Evolutionary conservation across 192 early-diverging fungal species (phyloP), one percentile per base, ranked within the genome.

Genomic region (Coemansia sp.): DNA sequence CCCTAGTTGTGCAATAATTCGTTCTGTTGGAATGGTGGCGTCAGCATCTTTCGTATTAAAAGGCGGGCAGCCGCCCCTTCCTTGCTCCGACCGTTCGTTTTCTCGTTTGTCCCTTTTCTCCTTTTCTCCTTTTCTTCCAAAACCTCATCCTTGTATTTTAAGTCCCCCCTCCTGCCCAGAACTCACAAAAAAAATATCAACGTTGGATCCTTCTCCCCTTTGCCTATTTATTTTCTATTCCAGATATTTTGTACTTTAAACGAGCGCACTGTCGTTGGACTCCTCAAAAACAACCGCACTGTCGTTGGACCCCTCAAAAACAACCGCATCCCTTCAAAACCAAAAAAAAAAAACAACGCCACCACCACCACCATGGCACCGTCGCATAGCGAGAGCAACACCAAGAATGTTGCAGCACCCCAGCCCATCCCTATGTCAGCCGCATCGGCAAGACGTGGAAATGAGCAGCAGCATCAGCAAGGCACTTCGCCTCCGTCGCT

Each of bases 381-480:
- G 25, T 49, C 42, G 25, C 45, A 25, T 32, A 49, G 40, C 35
- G 22, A 52, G 22, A 61, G 33, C 17, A 35, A 62, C 64, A 45
- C 56, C 53, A 66, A 62, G 32, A 25, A n/a, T 32, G 60, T 60
- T 5, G 63, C 59, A 5, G 71, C 56, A 23, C 71, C 71, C 22
- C 71, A 74, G 49, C 71, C 72, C 41, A 74, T 74, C 23, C 72
- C 72, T n/a, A 38, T 36, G 9, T 20, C 62, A 8, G 59, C 56
- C 10, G 19, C 50, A 5, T 25, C 45, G 9, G 11, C 13, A 11
- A 45, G 32, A 40, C 55, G 9, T 10, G 32, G 46, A 60, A 45
- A 15, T 9, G 43, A 34, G 15, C 62, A 19, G 36, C 62, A 19
- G 15, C 62, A 19, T 22, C 62, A 19, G 11, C 62, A 35, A n/a